These are phyloP conservation scores for Rickenella mellea DNA, from an alignment of 768 basidiomycete genomes.

Conservation along the genomic window DNA sequence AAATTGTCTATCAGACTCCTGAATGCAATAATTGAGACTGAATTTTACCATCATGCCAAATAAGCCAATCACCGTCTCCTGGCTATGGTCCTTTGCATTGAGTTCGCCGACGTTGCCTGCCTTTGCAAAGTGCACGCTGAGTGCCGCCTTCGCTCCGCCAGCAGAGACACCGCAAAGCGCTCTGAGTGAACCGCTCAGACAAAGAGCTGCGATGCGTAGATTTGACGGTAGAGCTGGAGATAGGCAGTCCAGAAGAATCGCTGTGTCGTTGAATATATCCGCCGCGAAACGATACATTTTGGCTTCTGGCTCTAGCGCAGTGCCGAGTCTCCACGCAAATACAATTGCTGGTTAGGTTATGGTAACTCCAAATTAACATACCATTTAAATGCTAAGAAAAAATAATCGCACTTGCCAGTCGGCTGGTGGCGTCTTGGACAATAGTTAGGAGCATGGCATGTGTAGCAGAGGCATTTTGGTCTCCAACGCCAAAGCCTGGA, in stretches of 20 bases:
- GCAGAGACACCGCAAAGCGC: conserved; percentile 56
- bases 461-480: conserved; percentile 56
- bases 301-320: conserved; percentile 58
- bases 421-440: conserved; percentile 55
- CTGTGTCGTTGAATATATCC: conserved; percentile 54
- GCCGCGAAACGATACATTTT: conserved; percentile 62
- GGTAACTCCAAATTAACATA: neutral
- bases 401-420: conserved; percentile 58
- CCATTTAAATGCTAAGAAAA: no score
- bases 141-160: conserved; percentile 61
- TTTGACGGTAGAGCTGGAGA: conserved; percentile 41
- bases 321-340: conserved; percentile 52
- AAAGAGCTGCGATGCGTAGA: conserved; percentile 39
- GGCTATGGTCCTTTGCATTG: conserved; percentile 64
- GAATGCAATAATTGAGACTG: neutral
- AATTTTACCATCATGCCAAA: conserved; percentile 49
- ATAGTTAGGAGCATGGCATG: conserved; percentile 55
- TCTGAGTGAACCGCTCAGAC: conserved; percentile 47
- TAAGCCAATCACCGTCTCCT: conserved; percentile 60
- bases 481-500: conserved; percentile 60
- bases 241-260: conserved; percentile 49
- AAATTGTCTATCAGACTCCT: neutral
- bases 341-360: conserved; percentile 40
- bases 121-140: conserved; percentile 57
- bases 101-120: conserved; percentile 60